Conservation (phyloP, 331 rosid genomes). For the Rhamnella rubrinervis region DNA sequence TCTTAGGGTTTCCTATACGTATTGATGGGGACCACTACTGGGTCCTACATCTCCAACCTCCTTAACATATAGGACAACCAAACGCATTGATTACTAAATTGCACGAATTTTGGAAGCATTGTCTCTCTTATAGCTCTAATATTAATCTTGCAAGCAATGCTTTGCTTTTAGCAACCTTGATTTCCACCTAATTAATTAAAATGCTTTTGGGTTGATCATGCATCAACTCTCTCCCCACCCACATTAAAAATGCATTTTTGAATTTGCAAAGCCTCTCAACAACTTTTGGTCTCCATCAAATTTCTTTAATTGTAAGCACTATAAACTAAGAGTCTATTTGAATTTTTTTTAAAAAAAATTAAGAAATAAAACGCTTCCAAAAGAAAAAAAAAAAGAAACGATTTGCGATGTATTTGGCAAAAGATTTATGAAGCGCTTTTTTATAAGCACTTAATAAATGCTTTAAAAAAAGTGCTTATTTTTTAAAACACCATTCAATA, state of each 20-base stretch:
- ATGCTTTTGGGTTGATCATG: constrained; percentile 1
- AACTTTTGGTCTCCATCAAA: not conserved
- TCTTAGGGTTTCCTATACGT: too few relatives aligned
- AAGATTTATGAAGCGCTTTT: too few relatives aligned
- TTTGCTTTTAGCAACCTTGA: not conserved
- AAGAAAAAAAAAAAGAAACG: too few relatives aligned
- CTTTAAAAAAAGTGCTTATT: too few relatives aligned
- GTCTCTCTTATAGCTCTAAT: not conserved
- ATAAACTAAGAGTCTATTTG: not conserved
- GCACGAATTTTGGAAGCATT: not conserved
- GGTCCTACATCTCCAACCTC: not conserved
- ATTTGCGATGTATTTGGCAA: too few relatives aligned
- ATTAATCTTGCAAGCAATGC: not conserved
- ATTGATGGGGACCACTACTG: not conserved
- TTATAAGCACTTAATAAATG: too few relatives aligned
- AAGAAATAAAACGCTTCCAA: too few relatives aligned
- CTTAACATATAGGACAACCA: not conserved
- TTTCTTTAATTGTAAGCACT: not conserved
- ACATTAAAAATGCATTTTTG: not conserved
- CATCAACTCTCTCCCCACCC: not conserved
- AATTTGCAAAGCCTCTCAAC: not conserved
- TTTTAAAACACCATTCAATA: too few relatives aligned
- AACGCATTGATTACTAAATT: constrained; percentile 3
- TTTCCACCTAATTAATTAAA: not conserved
- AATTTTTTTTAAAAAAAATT: too few relatives aligned